Evolutionary conservation across 208 protist genomes (phyloP).

Genomic region (Blastocrithidia nonstop): DNA sequence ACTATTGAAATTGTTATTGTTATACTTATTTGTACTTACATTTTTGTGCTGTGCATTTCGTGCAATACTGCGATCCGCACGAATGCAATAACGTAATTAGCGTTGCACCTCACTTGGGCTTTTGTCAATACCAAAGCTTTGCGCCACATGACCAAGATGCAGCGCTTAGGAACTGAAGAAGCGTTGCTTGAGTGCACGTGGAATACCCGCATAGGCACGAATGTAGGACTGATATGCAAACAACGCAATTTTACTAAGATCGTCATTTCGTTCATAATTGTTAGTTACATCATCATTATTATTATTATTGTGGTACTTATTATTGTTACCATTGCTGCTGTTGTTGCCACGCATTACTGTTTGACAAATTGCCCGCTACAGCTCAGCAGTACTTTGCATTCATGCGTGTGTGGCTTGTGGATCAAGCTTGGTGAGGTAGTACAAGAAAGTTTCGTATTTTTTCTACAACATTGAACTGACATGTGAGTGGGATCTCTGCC

Average conservation of each 20-base stretch:
- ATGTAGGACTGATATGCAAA: conserved; percentile 97
- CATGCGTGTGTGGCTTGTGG: conserved; percentile 88
- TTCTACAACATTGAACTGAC: conserved; percentile 63
- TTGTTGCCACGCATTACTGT: conserved; percentile 39
- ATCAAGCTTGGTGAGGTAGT: conserved; percentile 92
- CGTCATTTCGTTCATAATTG: conserved; percentile 78
- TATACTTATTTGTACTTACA: conserved; percentile 5
- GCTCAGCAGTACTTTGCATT: conserved; percentile 85
- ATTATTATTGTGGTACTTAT: conserved; percentile 1
- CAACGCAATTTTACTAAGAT: conserved; percentile 88
- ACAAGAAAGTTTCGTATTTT: conserved; percentile 73
- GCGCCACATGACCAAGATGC: conserved; percentile 90
- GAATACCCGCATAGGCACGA: conserved; percentile 90
- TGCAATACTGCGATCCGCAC: conserved; percentile 44
- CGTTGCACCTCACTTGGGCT: conserved; percentile 70
- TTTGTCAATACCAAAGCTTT: conserved; percentile 83
- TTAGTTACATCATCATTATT: conserved; percentile 4
- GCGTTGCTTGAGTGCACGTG: conserved; percentile 20
- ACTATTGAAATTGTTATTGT: too few species aligned
- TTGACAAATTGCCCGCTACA: conserved; percentile 86
- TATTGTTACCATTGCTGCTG: background rate
- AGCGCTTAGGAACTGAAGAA: conserved; percentile 71
- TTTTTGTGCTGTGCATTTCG: conserved; percentile 18
- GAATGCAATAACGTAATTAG: conserved; percentile 35
- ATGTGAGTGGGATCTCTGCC: too few species aligned